Evolutionary conservation across 257 asterid species (phyloP), one percentile per base, ranked within the genome.

Genomic region (Rhazya stricta): DNA sequence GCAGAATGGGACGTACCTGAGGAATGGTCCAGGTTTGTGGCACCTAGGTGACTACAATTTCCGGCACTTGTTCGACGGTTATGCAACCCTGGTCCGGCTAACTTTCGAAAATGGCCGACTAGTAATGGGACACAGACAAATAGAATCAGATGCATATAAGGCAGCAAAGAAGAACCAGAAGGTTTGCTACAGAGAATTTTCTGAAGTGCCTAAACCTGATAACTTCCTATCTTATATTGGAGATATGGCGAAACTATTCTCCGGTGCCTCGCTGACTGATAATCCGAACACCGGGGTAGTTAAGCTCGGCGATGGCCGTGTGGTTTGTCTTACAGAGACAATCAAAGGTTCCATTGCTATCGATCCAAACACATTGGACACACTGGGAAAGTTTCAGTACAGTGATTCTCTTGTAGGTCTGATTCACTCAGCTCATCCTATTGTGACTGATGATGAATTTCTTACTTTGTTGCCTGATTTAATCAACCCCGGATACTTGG

Each of bases 21-120:
- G 99, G 73, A 95, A 95, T 63, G 99, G 99, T 0, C 99, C 99
- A 30, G 99, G 99, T 0, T 82, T 87, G 62, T 95, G 99, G 99
- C 89, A 95, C 83, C 62, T 95, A 25, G 99, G 93, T 1, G 91
- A 91, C 82, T 89, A 95, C 88, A 72, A 82, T 82, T 89, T 95
- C 87, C 97, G 96, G 63, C 99, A 95, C 87, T 89, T 95, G 69
- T 95, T 95, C 76, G 99, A 95, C 76, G 99, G 99, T 81, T 95
- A 95, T 78, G 97, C 98, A 73, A 95, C 99, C 69, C 68, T 95
- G 11, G 98, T 95, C 84, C 86, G 98, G 53, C 97, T 95, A 81
- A 81, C 80, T 74, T 95, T 95, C 62, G 83, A 83, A 11, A 48
- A 84, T 30, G 93, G 97, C 16, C 81, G 86, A 19, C 79, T 92